Base-by-base conservation (phyloP, 352 stramenopile species). In the Globisporangium echinulatum region DNA sequence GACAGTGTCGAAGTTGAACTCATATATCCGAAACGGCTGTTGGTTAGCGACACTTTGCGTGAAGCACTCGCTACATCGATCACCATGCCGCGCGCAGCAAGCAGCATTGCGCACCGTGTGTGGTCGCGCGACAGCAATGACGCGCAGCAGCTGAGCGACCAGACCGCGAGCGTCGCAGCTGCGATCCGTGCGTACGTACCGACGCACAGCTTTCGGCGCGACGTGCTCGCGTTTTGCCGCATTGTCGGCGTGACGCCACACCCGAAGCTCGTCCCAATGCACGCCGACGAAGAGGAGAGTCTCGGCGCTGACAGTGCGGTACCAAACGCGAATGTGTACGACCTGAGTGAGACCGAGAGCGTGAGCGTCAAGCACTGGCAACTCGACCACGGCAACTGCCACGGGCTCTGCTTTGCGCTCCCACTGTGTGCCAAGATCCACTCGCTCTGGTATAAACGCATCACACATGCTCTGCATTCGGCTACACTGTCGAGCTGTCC, bases 331-430 rank as follows among this genome's bases (percentile, higher is more conserved):
- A 58, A 68, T 9, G 64, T 78, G 11, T 89, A 86, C 50, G 78
- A 92, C 39, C 56, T 89, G 44, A 75, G 68, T 39, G 82, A 92
- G 40, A 65, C 83, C 10, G 81, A 90, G 49, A 66, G 69, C 5
- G 55, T 90, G 8, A 66, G 42, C 2, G 52, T 92, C 40, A 82
- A 80, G 53, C 77, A 90, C 62, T 90, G 83, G 83, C 69, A 74
- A 51, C 60, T 92, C 0, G 83, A 92, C 58, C 66, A 71, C n/a
- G 75, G 68, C 6, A 87, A 79, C 48, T 79, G 74, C 52, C 59
- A 57, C 0, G 75, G 66, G 9, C 61, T 92, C 54, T 85, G 76
- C 59, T 87, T 85, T 46, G 77, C 75, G 1, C 69, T 92, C 14
- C 63, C 75, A 42, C 60, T 74, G 36, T 74, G 72, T 5, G 36